Base-by-base conservation (phyloP, 805 yeast species). In the Ogataea methylovora region DNA sequence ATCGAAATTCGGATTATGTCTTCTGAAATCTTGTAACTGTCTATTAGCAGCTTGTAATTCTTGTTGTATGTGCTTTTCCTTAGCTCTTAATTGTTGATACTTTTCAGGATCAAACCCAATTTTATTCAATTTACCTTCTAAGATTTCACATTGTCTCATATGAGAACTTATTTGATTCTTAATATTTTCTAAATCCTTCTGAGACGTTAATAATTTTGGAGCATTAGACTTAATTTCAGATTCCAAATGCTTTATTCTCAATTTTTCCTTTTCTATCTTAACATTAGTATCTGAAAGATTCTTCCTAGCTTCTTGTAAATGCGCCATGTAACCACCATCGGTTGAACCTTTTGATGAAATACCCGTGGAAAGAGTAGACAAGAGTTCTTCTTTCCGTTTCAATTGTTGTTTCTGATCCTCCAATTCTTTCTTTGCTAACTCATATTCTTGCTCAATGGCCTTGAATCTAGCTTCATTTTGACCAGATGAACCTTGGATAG, bases 321-420 rank as follows among this genome's bases (percentile, higher is more conserved):
- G 95, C 2, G 79, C 69, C 41, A 69, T 61, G 55, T 84, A 88
- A 8, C 96, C 96, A 23, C 83, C 79, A 46, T 79, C 81, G 0
- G 79, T 63, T 0, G 78, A 69, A 35, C 94, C 95, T 39, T 74
- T 78, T 0, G 94, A 74, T 0, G 95, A 83, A n/a, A 88, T 78
- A 47, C 97, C 96, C 0, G 95, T 85, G 0, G 87, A 77, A 27
- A 88, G 64, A 0, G 94, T 79, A 0, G 92, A 82, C 8, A 85
- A 59, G 9, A 88, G 65, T 41, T 88, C 96, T 46, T 84, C 90
- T 45, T 83, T 84, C 39, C 65, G 69, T 23, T 65, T 61, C 30
- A 71, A 65, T 11, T 66, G 65, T 5, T 60, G 63, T 40, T 75
- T 77, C 35, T 76, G 43, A 1, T 52, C 49, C 2, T 56, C 61